Evolutionary conservation across 1,139 yeast species (phyloP).

Genomic region (Schwanniomyces etchellsii): DNA sequence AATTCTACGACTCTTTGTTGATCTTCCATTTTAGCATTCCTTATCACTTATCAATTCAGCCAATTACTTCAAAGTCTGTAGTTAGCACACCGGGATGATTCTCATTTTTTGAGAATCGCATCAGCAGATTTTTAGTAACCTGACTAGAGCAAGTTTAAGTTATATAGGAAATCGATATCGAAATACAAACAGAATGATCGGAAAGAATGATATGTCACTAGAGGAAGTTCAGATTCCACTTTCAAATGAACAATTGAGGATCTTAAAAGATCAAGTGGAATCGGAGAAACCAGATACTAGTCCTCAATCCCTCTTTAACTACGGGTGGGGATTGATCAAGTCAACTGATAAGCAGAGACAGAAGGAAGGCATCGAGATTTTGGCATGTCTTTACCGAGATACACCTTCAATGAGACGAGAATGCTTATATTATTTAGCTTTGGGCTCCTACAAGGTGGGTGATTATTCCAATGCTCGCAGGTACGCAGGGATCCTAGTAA

Average conservation of each 20-base stretch:
- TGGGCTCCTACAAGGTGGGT: conserved; percentile 85
- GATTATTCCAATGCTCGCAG: conserved; percentile 83
- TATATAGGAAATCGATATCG: no score
- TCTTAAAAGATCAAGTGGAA: conserved; percentile 71
- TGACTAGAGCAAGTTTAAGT: conserved; percentile 1
- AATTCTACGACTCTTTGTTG: conserved; percentile 9
- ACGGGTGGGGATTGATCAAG: conserved; percentile 93
- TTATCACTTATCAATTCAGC: no score
- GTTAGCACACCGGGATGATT: no score
- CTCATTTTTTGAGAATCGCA: no score
- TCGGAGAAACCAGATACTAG: conserved; percentile 78
- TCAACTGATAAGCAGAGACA: conserved; percentile 58
- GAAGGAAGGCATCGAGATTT: conserved; percentile 69
- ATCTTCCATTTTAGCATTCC: conserved; percentile 4
- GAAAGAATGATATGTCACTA: conserved; percentile 30
- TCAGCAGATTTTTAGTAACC: not conserved
- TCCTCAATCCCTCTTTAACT: conserved; percentile 83
- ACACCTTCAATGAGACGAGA: conserved; percentile 85
- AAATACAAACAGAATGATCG: conserved; percentile 1
- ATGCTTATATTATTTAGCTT: conserved; percentile 77
- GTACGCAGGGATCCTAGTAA: conserved; percentile 72
- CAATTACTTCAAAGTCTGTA: no score
- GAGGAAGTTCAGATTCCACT: conserved; percentile 53
- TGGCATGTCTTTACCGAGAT: conserved; percentile 70
- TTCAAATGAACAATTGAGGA: conserved; percentile 66